Conservation (phyloP, 148 eudicot species). For the Silene uniflora region DNA sequence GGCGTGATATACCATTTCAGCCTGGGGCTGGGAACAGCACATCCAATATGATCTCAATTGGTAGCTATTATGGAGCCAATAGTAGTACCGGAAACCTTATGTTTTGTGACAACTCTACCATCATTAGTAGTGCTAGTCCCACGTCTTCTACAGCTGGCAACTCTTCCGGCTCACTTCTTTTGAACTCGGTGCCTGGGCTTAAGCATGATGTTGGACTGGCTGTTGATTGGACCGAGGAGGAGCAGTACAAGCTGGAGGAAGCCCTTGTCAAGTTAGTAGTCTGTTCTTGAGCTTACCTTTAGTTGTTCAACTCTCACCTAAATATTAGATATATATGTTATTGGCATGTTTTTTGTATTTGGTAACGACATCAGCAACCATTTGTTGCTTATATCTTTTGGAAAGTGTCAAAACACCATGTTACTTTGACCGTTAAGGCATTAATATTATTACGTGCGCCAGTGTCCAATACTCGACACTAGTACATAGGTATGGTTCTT, state of each 20-base stretch:
- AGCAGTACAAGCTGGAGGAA: constrained; percentile 69
- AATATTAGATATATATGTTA: not conserved
- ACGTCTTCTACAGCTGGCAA: constrained; percentile 35
- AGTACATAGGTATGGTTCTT: too few relatives aligned
- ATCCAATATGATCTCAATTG: constrained; percentile 46
- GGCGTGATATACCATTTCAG: constrained; percentile 50
- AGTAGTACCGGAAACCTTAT: constrained; percentile 35
- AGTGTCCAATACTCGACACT: too few relatives aligned
- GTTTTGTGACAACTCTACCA: constrained; percentile 47
- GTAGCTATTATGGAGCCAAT: constrained; percentile 44
- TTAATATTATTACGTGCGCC: too few relatives aligned
- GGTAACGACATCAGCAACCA: constrained; percentile 4
- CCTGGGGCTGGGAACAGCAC: constrained; percentile 50
- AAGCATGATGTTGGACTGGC: constrained; percentile 73
- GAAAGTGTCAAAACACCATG: not conserved
- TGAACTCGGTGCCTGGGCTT: constrained; percentile 69
- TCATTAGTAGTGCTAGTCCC: constrained; percentile 33
- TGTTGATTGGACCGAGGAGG: constrained; percentile 80
- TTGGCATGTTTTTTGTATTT: not conserved
- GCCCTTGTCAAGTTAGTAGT: constrained; percentile 76
- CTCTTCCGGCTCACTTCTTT: constrained; percentile 48
- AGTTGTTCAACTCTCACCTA: constrained; percentile 10
- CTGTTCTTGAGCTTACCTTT: constrained; percentile 26
- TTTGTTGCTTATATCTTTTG: not conserved
- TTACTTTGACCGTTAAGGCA: too few relatives aligned